These are phyloP conservation scores for Setaria italica DNA, from an alignment of 202 grass and related monocot genomes.

Conservation along the genomic window DNA sequence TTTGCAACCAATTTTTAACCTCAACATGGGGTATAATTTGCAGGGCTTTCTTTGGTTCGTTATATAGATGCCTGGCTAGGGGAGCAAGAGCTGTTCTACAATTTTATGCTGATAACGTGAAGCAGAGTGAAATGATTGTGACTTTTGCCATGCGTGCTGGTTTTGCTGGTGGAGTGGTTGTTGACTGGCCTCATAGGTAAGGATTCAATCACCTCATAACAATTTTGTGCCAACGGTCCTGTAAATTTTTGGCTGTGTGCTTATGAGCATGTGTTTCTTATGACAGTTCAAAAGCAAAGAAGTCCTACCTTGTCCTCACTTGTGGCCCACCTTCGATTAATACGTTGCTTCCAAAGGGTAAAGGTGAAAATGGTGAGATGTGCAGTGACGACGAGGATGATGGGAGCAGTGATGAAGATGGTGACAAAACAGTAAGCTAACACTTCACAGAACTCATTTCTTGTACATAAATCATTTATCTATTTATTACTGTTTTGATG, in stretches of 20 bases:
- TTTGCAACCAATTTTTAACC: slow-evolving; percentile 24
- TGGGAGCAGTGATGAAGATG: slow-evolving; percentile 56
- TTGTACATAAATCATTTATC: slow-evolving; percentile 23
- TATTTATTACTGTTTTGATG: background rate
- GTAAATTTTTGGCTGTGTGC: slow-evolving; percentile 21
- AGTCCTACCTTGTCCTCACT: slow-evolving; percentile 95
- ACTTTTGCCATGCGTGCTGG: slow-evolving; percentile 95
- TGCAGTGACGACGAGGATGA: slow-evolving; percentile 77
- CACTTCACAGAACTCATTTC: background rate
- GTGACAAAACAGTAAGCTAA: slow-evolving; percentile 71
- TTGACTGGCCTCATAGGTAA: slow-evolving; percentile 95
- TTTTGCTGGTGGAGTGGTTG: slow-evolving; percentile 91
- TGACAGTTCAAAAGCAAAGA: slow-evolving; percentile 95
- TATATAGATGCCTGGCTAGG: slow-evolving; percentile 96
- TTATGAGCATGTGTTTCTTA: slow-evolving; percentile 40
- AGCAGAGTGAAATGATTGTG: slow-evolving; percentile 98
- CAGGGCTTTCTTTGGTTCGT: slow-evolving; percentile 97
- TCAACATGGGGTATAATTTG: slow-evolving; percentile 37
- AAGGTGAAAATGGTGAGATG: slow-evolving; percentile 80
- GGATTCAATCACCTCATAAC: background rate
- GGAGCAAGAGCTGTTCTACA: slow-evolving; percentile 95
- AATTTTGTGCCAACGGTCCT: background rate
- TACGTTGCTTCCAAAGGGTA: slow-evolving; percentile 78
- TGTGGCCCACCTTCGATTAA: slow-evolving; percentile 77
- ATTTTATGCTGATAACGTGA: slow-evolving; percentile 94